phyloP scores from a whole-genome alignment of 192 early-diverging fungal genomes.

The Paraglomus occultum region DNA sequence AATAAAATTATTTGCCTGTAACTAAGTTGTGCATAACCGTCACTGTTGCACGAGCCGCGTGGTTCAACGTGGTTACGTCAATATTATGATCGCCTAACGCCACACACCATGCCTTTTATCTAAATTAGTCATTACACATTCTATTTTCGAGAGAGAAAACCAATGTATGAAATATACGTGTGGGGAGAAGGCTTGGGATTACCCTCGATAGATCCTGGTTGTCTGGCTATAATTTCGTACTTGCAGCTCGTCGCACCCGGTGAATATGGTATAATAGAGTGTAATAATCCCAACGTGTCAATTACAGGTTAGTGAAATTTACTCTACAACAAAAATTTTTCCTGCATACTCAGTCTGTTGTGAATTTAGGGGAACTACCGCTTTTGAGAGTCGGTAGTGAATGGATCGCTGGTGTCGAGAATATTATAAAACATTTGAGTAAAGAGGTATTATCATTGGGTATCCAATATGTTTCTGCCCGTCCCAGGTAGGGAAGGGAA shows the following conservation, averaged over 20 bases:
- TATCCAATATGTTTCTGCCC: no score
- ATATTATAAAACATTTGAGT: slow-evolving; percentile 47
- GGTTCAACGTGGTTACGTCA: no score
- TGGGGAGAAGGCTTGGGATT: slow-evolving; percentile 65
- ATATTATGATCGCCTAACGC: no score
- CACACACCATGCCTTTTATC: no score
- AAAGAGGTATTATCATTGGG: slow-evolving; percentile 33
- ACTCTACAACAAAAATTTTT: neutral
- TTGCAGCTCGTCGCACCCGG: slow-evolving; percentile 52
- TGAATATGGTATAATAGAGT: slow-evolving; percentile 57
- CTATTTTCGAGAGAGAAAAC: neutral
- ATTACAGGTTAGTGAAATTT: slow-evolving; percentile 52
- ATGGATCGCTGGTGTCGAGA: slow-evolving; percentile 52
- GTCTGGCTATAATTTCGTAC: slow-evolving; percentile 63
- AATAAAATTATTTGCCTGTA: no score
- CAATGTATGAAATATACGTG: slow-evolving; percentile 57
- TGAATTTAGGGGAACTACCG: slow-evolving; percentile 64
- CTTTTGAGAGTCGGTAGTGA: slow-evolving; percentile 58
- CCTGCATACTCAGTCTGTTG: neutral
- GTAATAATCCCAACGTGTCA: slow-evolving; percentile 60
- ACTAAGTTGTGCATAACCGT: no score
- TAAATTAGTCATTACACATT: no score
- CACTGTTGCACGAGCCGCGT: no score
- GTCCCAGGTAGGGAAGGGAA: neutral
- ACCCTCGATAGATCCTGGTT: slow-evolving; percentile 71